These are phyloP conservation scores for Penicillium sumatraense DNA, from an alignment of 2,329 filamentous ascomycete genomes.

Conservation along the genomic window DNA sequence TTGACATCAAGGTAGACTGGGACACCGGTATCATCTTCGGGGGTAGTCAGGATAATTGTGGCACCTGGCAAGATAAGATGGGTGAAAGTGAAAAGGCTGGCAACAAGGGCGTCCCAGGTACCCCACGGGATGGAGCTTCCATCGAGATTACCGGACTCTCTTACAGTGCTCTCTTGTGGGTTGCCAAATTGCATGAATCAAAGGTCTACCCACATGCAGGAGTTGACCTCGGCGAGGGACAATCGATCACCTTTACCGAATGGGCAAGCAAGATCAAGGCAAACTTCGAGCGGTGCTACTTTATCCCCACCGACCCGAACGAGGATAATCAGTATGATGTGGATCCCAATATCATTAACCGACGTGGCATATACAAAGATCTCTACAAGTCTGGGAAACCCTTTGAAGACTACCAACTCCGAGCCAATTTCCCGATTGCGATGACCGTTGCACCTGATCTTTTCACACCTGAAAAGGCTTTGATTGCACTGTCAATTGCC, in stretches of 20 bases:
- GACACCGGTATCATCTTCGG: conserved; percentile 88
- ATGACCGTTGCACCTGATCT: conserved; percentile 92
- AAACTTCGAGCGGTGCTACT: conserved; percentile 94
- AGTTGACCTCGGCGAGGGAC: conserved; percentile 68
- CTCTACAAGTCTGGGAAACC: conserved; percentile 91
- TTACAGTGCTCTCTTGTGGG: conserved; percentile 87
- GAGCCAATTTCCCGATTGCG: conserved; percentile 90
- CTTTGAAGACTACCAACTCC: conserved; percentile 96
- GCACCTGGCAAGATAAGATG: conserved; percentile 99
- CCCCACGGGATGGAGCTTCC: conserved; percentile 93
- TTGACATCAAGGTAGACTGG: conserved; percentile 91
- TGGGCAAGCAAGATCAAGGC: conserved; percentile 81
- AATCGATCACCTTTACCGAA: conserved; percentile 69
- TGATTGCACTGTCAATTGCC: conserved; percentile 77
- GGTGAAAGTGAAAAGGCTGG: conserved; percentile 91
- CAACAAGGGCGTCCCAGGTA: conserved; percentile 91
- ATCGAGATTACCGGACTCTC: conserved; percentile 93
- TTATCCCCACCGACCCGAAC: conserved; percentile 70
- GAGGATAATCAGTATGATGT: conserved; percentile 81
- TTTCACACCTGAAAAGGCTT: conserved; percentile 78
- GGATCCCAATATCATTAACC: conserved; percentile 78
- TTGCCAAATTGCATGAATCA: conserved; percentile 67
- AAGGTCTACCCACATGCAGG: conserved; percentile 74
- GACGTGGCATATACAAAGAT: conserved; percentile 97
- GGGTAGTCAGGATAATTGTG: conserved; percentile 92